Percentiles rank a stretch among this genome's conserved stretches.
phyloP scores from a whole-genome alignment of 2,329 filamentous ascomycete species.

The Neophaeococcomyces mojaviensis region DNA sequence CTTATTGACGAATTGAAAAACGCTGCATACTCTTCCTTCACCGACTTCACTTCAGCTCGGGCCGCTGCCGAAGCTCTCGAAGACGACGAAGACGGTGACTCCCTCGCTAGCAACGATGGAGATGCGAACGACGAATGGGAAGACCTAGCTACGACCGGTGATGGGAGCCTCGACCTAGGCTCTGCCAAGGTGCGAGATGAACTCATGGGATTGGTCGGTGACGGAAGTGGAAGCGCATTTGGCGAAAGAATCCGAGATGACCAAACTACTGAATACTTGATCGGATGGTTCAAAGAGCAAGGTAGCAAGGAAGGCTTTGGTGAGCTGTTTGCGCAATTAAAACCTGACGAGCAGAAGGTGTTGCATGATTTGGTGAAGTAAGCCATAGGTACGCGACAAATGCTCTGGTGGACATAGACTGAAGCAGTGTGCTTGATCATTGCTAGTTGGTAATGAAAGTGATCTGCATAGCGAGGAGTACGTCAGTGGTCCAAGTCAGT shows the following conservation, averaged over 20 bases:
- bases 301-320: conserved; percentile 48
- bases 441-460: not conserved
- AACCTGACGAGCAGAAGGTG: conserved; percentile 37
- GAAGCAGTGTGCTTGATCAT: no score
- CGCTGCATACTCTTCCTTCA: conserved; percentile 54
- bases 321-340: conserved; percentile 49
- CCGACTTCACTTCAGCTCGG: conserved; percentile 48
- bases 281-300: conserved; percentile 65
- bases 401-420: no score
- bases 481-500: no score
- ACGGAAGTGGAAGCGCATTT: conserved; percentile 37
- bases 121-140: conserved; percentile 80
- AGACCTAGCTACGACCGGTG: conserved; percentile 61
- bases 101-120: conserved; percentile 31
- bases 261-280: conserved; percentile 78
- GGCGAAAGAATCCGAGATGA: conserved; percentile 66
- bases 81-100: conserved; percentile 45
- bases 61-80: conserved; percentile 54
- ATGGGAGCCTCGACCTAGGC: conserved; percentile 58
- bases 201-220: conserved; percentile 59
- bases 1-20: conserved; percentile 85
- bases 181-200: conserved; percentile 62
- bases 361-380: conserved; percentile 19
- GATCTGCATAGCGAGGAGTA: no score
- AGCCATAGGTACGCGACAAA: not conserved